Evolutionary conservation across 805 yeast genomes (phyloP), one percentile per base, ranked within the genome.

Genomic region (Candida endomychidarum): DNA sequence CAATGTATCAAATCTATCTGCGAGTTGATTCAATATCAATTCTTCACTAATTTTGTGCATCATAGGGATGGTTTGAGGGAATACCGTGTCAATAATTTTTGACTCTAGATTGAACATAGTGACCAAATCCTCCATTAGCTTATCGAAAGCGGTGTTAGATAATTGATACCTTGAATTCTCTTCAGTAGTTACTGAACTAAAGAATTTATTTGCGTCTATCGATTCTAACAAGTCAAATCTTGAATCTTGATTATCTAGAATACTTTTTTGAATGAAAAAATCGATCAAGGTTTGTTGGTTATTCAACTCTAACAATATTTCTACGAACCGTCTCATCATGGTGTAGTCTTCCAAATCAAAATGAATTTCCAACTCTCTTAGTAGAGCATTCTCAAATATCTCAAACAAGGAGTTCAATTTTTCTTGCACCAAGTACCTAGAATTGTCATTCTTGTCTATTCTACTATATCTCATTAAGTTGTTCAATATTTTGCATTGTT

Each of bases 341-440:
- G 51, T 57, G 47, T 60, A 75, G 27, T 80, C 77, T 31, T 67
- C 61, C 2, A 67, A 53, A 31, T 74, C 77, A 43, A 74, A 72
- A 45, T 74, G 81, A 21, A 70, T 59, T 37, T 84, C 90, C 43
- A 86, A 70, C 54, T 87, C 95, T 33, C 78, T 60, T 11, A 86
- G 56, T 6, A 84, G 70, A 0, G 93, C 86, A 54, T 75, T 83
- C 28, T 83, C 82, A 54, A 87, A 86, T 14, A 86, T 66, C 51
- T 83, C 91, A 26, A 79, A 57, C 9, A 81, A 66, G 3, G 83
- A 70, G 25, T 70, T 72, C 34, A 83, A 59, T 43, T 77, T 73
- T 51, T 55, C 70, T 49, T 54, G 65, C 44, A 51, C 63, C 34
- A 46, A 40, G 41, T 42, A 53, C 50, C 61, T 51, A 11, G 58